Conservation (phyloP, 2,329 filamentous ascomycete genomes). For the Xylaria sp. region DNA sequence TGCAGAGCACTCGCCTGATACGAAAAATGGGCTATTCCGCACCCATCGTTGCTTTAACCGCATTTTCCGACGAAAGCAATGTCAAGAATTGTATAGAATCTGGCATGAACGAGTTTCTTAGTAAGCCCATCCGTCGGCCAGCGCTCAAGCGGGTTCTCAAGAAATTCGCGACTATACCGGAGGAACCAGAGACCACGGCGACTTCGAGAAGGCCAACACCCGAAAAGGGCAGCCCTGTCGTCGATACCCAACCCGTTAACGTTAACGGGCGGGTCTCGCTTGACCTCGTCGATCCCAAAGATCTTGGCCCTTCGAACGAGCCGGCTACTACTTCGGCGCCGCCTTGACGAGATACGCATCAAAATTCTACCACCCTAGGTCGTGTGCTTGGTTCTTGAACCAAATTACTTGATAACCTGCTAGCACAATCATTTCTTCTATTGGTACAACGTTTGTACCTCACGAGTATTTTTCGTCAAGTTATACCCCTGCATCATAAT, state of each 20-base stretch:
- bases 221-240: constrained; percentile 25
- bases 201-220: constrained; percentile 41
- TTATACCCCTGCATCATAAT: constrained; percentile 14
- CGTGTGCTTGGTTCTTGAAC: not conserved
- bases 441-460: not conserved
- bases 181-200: constrained; percentile 62
- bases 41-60: constrained; percentile 89
- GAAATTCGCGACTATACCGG: constrained; percentile 81
- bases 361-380: not conserved
- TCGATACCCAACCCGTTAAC: constrained; percentile 23
- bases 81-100: constrained; percentile 84
- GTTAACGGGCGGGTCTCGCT: constrained; percentile 22
- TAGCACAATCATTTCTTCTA: not conserved
- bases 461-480: not conserved
- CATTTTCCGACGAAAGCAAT: constrained; percentile 89
- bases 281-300: constrained; percentile 11
- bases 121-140: constrained; percentile 77
- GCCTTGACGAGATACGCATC: not conserved
- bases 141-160: constrained; percentile 85
- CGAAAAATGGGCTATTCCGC: constrained; percentile 84
- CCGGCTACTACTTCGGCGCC: not conserved
- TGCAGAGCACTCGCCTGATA: constrained; percentile 85
- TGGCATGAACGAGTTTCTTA: constrained; percentile 90
- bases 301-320: constrained; percentile 21
- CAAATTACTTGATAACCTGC: not conserved